These are phyloP conservation scores for Rubus parviflorus DNA, from an alignment of 306 rosid genomes.

Conservation along the genomic window DNA sequence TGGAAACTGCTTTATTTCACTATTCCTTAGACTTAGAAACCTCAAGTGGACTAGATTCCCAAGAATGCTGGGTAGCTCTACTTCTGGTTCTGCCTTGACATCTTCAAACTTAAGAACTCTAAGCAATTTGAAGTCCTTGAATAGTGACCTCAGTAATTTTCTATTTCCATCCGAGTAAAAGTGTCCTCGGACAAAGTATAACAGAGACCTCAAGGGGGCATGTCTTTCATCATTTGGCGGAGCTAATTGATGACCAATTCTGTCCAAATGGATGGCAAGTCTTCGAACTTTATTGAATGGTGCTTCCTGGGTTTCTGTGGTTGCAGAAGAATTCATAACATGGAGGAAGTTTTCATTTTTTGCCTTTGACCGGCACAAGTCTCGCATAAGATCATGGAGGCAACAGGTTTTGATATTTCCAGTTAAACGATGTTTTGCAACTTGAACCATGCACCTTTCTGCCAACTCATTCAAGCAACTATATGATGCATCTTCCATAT, in stretches of 20 bases:
- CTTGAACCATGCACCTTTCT: conserved; percentile 55
- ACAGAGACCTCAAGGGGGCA: background rate
- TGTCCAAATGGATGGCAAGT: background rate
- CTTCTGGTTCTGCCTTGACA: background rate
- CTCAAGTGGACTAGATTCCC: conserved; percentile 47
- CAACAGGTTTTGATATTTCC: conserved; percentile 47
- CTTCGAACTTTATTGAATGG: background rate
- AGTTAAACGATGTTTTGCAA: conserved; percentile 37
- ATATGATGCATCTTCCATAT: conserved; percentile 44
- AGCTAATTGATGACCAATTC: background rate
- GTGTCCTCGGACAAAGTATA: background rate
- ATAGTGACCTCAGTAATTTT: background rate
- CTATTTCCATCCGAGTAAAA: background rate
- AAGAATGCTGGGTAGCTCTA: conserved; percentile 34
- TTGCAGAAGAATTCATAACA: conserved; percentile 1
- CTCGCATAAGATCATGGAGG: conserved; percentile 59
- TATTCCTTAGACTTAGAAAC: conserved; percentile 38
- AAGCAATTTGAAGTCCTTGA: conserved; percentile 32
- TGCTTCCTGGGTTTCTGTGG: background rate
- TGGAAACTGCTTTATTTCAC: conserved; percentile 29
- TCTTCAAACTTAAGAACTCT: conserved; percentile 41
- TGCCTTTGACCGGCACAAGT: conserved; percentile 44
- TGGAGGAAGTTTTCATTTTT: conserved; percentile 35
- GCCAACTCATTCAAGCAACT: conserved; percentile 33
- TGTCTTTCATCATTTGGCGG: background rate